A percentile compares a stretch with the other conserved stretches of the same genome.
Evolutionary conservation across 306 rosid species (phyloP).

Genomic region (Fragaria iinumae): DNA sequence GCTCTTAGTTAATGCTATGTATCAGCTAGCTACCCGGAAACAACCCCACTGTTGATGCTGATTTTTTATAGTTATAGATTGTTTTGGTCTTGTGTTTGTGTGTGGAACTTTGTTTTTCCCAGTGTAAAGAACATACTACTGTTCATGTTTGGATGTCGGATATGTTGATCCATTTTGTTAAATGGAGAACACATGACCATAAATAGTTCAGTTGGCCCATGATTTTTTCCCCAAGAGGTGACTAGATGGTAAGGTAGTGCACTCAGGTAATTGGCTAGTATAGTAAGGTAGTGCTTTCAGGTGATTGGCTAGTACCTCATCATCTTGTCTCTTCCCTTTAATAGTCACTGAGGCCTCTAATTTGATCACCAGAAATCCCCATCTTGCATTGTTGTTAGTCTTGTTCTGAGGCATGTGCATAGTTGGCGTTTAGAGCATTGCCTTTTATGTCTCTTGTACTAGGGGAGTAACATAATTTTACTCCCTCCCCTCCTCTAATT

Average conservation of each 20-base stretch:
- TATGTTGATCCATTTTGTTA: neutral
- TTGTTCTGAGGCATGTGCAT: conserved; percentile 1
- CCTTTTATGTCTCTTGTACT: neutral
- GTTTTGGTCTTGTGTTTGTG: neutral
- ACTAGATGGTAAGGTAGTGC: neutral
- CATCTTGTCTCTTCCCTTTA: neutral
- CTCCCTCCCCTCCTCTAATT: neutral
- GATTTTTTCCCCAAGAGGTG: neutral
- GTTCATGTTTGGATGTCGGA: neutral
- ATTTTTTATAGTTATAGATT: neutral
- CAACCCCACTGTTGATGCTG: neutral
- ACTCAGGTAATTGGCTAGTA: neutral
- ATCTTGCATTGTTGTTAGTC: neutral
- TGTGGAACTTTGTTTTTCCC: neutral
- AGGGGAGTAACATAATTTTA: neutral
- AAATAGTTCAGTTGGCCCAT: neutral
- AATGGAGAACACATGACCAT: neutral
- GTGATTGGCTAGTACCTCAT: neutral
- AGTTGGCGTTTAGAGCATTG: neutral
- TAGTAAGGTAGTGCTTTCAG: no score
- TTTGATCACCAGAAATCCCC: neutral
- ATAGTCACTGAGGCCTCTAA: neutral
- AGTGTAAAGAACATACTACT: neutral
- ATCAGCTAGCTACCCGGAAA: neutral
- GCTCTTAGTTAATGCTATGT: neutral